phyloP scores from a whole-genome alignment of 352 stramenopile genomes.

The Phytopythium vexans region DNA sequence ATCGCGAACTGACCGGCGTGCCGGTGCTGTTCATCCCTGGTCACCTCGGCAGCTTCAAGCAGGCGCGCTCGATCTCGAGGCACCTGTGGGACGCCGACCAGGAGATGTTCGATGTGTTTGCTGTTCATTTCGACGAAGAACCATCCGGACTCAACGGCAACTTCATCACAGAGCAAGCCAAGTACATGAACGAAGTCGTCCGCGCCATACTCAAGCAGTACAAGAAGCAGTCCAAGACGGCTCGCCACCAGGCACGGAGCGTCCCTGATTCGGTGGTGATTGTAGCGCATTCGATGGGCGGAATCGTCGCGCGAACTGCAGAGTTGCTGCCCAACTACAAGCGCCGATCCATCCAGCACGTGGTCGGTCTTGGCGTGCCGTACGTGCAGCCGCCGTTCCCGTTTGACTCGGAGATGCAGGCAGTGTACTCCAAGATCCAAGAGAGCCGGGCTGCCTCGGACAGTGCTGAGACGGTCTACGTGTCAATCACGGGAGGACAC shows the following conservation, averaged over 20 bases:
- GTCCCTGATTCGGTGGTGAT: constrained; percentile 63
- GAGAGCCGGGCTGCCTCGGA: constrained; percentile 5
- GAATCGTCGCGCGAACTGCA: constrained; percentile 61
- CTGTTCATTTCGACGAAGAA: constrained; percentile 75
- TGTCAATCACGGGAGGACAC: constrained; percentile 79
- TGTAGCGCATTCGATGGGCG: constrained; percentile 85
- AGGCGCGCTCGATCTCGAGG: constrained; percentile 72
- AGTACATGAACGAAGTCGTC: constrained; percentile 73
- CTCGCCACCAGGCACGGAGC: constrained; percentile 10
- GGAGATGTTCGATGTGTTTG: constrained; percentile 74
- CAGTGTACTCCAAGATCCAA: constrained; percentile 52
- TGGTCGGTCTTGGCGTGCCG: constrained; percentile 68
- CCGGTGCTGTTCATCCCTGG: constrained; percentile 83
- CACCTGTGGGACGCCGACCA: constrained; percentile 63
- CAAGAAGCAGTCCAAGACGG: constrained; percentile 43
- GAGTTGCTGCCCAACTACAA: constrained; percentile 74
- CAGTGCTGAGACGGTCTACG: constrained; percentile 25
- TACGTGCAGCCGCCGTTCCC: constrained; percentile 52
- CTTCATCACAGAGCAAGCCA: constrained; percentile 67
- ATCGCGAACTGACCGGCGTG: constrained; percentile 46
- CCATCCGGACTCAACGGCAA: constrained; percentile 65
- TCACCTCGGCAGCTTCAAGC: constrained; percentile 83
- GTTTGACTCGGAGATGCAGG: constrained; percentile 65
- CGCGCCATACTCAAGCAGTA: constrained; percentile 72
- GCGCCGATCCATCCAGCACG: constrained; percentile 67